These are phyloP conservation scores for Podaxis mareebaensis DNA, from an alignment of 768 basidiomycete species.

Conservation along the genomic window DNA sequence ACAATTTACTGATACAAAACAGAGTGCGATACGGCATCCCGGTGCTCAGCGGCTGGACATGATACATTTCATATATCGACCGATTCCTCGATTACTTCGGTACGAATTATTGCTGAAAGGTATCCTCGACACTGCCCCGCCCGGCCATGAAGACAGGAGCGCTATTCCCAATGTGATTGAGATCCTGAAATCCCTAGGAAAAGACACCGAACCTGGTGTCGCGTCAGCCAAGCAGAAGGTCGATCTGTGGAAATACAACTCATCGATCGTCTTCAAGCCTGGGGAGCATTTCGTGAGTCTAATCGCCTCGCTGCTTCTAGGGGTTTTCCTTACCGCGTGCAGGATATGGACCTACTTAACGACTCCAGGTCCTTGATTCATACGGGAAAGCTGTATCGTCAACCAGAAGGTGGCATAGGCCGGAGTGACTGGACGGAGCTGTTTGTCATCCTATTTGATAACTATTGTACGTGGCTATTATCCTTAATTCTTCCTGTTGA, in stretches of 20 bases:
- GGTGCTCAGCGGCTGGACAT: slow-evolving; percentile 84
- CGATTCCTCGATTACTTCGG: slow-evolving; percentile 84
- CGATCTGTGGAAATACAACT: slow-evolving; percentile 82
- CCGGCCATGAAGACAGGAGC: slow-evolving; percentile 74
- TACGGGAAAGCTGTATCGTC: slow-evolving; percentile 78
- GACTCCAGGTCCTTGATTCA: slow-evolving; percentile 83
- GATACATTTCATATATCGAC: slow-evolving; percentile 89
- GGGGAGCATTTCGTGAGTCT: slow-evolving; percentile 65
- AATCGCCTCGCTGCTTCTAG: not conserved
- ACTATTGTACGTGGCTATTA: slow-evolving; percentile 68
- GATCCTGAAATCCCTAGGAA: slow-evolving; percentile 81
- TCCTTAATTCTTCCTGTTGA: slow-evolving; percentile 12
- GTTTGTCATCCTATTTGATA: slow-evolving; percentile 90
- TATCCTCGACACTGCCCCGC: slow-evolving; percentile 76
- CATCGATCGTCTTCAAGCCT: slow-evolving; percentile 72
- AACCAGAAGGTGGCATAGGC: slow-evolving; percentile 86
- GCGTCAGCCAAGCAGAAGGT: slow-evolving; percentile 86
- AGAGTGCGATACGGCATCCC: slow-evolving; percentile 60
- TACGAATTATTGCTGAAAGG: slow-evolving; percentile 83
- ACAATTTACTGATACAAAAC: not conserved
- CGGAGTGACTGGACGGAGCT: slow-evolving; percentile 92
- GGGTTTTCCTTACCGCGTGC: not conserved
- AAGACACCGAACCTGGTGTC: slow-evolving; percentile 87
- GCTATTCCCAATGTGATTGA: slow-evolving; percentile 89
- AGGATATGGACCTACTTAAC: slow-evolving; percentile 89